Evolutionary conservation across 148 eudicot species (phyloP), one percentile per base, ranked within the genome.

Genomic region (Rheum nobile): DNA sequence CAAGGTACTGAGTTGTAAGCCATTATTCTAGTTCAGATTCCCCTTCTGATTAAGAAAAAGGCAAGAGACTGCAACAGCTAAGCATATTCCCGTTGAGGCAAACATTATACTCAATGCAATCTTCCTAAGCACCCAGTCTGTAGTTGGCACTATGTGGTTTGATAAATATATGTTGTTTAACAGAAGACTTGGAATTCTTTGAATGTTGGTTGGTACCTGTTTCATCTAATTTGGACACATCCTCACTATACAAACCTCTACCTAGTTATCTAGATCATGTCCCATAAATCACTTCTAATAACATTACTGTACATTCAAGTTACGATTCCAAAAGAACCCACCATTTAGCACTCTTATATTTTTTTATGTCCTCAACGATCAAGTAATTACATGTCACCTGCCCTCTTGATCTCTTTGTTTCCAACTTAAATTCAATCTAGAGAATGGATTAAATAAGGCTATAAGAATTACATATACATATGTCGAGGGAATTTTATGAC

Each of bases 11-110:
- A 16, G 41, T 65, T 65, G 70, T 41, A 65, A 34, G 41, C 17
- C 69, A 75, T 80, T 73, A 81, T 75, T 83, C 87, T 59, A 82
- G 77, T 54, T 89, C 96, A 46, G 96, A 85, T 26, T 82, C 86
- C 80, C 79, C 97, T 76, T 92, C 97, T 3, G 98, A 84, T 63
- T 94, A 97, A 78, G 98, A 91, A 82, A 94, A 87, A 17, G 98
- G 96, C 77, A 91, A 79, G 44, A 94, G 91, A n/a, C 93, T 90
- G 83, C 98, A 94, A 28, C 90, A 79, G 46, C 97, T 97, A 77
- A 94, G 86, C 83, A 92, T 77, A 70, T 92, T 96, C 22, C 96
- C 98, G 67, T 92, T 92, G 28, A 92, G 88, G 80, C 98, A 92
- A 78, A 92, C 98, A 85, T 81, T 87, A 80, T 90, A 92, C 78